Percentiles rank a stretch among this genome's conserved stretches.
phyloP scores from a whole-genome alignment of 2,329 filamentous ascomycete species.

The Setomelanomma holmii region DNA sequence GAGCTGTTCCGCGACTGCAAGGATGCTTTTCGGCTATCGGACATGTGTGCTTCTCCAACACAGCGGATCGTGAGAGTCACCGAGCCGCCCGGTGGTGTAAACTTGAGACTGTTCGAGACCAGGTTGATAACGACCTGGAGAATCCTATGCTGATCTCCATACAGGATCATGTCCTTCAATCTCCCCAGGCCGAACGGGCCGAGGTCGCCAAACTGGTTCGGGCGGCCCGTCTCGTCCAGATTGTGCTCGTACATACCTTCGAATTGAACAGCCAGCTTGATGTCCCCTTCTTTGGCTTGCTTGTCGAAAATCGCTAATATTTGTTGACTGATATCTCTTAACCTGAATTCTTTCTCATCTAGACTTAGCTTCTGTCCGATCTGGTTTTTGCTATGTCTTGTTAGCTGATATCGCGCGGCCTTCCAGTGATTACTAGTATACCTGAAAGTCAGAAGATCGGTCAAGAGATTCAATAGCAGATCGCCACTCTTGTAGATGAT shows the following conservation, averaged over 20 bases:
- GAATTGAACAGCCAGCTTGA: conserved; percentile 76
- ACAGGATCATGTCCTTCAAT: conserved; percentile 84
- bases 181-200: conserved; percentile 72
- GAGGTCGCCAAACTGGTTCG: conserved; percentile 60
- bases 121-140: conserved; percentile 93
- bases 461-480: conserved; percentile 81
- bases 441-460: conserved; percentile 83
- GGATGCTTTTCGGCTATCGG: conserved; percentile 54
- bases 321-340: conserved; percentile 85
- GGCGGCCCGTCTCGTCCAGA: conserved; percentile 45
- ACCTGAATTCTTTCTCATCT: conserved; percentile 83
- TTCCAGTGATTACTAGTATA: conserved; percentile 7
- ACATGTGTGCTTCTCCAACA: conserved; percentile 62
- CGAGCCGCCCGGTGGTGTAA: conserved; percentile 78
- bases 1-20: conserved; percentile 53
- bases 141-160: conserved; percentile 92
- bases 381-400: conserved; percentile 77
- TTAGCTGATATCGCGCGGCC: conserved; percentile 1
- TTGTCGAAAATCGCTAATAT: conserved; percentile 87
- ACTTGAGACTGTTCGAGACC: conserved; percentile 90
- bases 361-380: conserved; percentile 83
- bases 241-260: conserved; percentile 58
- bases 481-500: conserved; percentile 91
- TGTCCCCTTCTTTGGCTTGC: conserved; percentile 80
- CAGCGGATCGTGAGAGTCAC: conserved; percentile 81